A percentile compares a stretch with the other conserved stretches of the same genome.
Evolutionary conservation across 2,329 filamentous ascomycete species (phyloP).

Genomic region (Blumeriella jaapii): DNA sequence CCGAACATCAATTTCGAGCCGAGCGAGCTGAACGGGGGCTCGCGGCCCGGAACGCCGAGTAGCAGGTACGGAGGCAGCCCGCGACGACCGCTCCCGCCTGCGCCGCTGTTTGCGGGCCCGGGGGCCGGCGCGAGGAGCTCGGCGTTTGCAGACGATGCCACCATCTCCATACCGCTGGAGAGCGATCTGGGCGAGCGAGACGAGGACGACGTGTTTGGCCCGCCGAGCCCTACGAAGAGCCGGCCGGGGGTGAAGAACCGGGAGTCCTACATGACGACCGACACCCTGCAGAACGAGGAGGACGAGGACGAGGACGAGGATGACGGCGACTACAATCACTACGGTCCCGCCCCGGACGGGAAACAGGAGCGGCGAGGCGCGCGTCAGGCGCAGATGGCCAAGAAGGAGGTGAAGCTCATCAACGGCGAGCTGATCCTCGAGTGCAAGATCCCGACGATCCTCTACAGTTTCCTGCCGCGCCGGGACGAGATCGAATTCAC

Average conservation of each 20-base stretch:
- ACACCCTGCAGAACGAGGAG: constrained; percentile 28
- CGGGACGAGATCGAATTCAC: constrained; percentile 94
- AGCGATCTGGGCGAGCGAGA: constrained; percentile 38
- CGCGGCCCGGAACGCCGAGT: constrained; percentile 80
- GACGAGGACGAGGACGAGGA: constrained; percentile 29
- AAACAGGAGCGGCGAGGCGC: constrained; percentile 82
- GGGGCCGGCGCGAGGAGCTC: constrained; percentile 37
- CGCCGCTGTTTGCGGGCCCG: constrained; percentile 64
- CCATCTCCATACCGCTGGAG: constrained; percentile 59
- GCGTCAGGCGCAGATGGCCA: constrained; percentile 75
- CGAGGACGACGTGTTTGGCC: constrained; percentile 59
- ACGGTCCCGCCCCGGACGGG: constrained; percentile 76
- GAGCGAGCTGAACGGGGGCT: constrained; percentile 77
- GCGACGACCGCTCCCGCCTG: constrained; percentile 74
- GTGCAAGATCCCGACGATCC: constrained; percentile 97
- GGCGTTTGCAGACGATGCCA: constrained; percentile 53
- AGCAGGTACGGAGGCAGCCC: constrained; percentile 83
- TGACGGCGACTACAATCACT: constrained; percentile 56
- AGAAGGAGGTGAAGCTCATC: constrained; percentile 90
- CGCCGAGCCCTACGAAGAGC: constrained; percentile 29
- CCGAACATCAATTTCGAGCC: constrained; percentile 71
- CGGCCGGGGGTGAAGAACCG: constrained; percentile 19
- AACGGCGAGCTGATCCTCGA: constrained; percentile 96
- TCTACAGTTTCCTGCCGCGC: constrained; percentile 91
- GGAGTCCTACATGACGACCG: constrained; percentile 30